Base-by-base conservation (phyloP, 2,329 filamentous ascomycete species). In the Trichoderma cornu-damae region DNA sequence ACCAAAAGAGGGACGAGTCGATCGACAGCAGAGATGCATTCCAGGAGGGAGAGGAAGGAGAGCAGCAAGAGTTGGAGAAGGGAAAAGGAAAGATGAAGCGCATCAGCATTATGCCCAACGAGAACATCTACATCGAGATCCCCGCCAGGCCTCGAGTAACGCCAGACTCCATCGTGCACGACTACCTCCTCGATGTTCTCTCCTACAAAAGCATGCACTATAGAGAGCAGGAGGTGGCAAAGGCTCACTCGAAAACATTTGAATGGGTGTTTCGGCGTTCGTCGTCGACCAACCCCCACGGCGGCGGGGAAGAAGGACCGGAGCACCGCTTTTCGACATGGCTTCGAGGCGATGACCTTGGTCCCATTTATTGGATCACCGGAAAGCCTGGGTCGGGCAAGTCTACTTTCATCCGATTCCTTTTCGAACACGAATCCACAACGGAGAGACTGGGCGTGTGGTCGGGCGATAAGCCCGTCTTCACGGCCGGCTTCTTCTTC, bases 361-460 rank as follows among this genome's bases (percentile, higher is more conserved):
- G 65, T 4, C 63, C 64, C 1, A 64, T 70, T 0, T 73, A 71
- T 50, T 72, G 70, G 72, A 68, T 75, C 35, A 73, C 68, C 1
- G 73, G 72, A 2, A 74, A 77, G 32, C 71, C 76, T 3, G 77
- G 77, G 0, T 74, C 73, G 0, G 77, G 77, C 0, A 79, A 79
- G 59, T 77, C 74, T 0, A 77, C 75, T 0, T 66, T 79, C 1
- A 76, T 77, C 66, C 71, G 73, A 18, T 70, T 71, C 34, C 64
- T 75, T 11, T 67, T 64, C 0, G 62, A 66, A 3, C 67, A 71
- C 18, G 38, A 47, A 0, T 34, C 24, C 2, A 61, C 62, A 0
- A 20, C 62, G 32, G 3, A 61, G 8, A 48, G 59, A 5, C 60
- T 69, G 6, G 60, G 55, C 1, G 14, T 32, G 1, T 75, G 72